A percentile compares a stretch with the other conserved stretches of the same genome.
Conservation (phyloP, 2,329 filamentous ascomycete genomes). For the Colletotrichum tropicale region DNA sequence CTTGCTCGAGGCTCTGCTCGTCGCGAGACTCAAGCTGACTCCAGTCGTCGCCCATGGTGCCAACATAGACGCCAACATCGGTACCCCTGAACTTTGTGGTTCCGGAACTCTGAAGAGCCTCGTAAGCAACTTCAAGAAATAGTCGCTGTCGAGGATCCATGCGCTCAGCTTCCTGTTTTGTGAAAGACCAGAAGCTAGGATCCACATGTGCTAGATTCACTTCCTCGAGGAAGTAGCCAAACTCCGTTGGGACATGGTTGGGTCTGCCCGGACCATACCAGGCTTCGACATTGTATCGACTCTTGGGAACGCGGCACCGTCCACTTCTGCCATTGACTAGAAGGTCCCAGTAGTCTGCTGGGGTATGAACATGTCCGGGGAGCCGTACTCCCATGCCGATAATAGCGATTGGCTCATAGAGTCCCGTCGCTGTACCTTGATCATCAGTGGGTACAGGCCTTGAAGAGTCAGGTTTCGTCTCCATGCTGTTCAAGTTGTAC, state of each 20-base stretch:
- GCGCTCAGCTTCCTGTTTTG: constrained; percentile 26
- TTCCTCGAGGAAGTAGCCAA: constrained; percentile 32
- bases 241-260: constrained; percentile 16
- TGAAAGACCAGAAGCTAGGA: constrained; percentile 35
- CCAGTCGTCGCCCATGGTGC: constrained; percentile 34
- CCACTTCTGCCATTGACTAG: constrained; percentile 30
- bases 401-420: constrained; percentile 31
- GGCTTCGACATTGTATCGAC: constrained; percentile 28
- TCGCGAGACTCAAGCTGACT: constrained; percentile 21
- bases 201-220: constrained; percentile 30
- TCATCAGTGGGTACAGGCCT: neutral
- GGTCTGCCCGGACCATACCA: constrained; percentile 22
- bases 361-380: constrained; percentile 30
- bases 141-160: constrained; percentile 21
- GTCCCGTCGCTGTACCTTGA: neutral
- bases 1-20: constrained; percentile 18
- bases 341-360: constrained; percentile 33
- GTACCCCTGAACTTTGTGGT: constrained; percentile 26
- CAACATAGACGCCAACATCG: constrained; percentile 32
- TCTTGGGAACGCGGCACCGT: constrained; percentile 27
- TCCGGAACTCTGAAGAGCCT: constrained; percentile 24
- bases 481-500: neutral
- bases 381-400: constrained; percentile 36
- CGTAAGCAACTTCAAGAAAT: constrained; percentile 19
- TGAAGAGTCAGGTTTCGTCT: neutral